Percentiles rank a stretch among this genome's conserved stretches.
Conservation (phyloP, 495 filamentous ascomycete species). For the Terfezia claveryi region DNA sequence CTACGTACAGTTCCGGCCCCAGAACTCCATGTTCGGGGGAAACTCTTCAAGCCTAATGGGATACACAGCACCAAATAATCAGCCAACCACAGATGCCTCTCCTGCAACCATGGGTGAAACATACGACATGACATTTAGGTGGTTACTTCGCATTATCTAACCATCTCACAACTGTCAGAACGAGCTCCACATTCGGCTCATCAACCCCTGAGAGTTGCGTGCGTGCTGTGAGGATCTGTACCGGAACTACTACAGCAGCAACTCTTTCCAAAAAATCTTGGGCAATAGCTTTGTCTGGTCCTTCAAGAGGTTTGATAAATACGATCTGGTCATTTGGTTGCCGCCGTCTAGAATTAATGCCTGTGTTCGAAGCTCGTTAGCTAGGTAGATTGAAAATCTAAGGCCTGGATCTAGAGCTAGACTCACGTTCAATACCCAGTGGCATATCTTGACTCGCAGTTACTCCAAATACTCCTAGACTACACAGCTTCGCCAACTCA, state of each 20-base stretch:
- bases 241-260: constrained; percentile 35
- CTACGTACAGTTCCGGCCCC: constrained; percentile 16
- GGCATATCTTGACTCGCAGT: constrained; percentile 28
- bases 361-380: constrained; percentile 2
- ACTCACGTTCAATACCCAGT: constrained; percentile 36
- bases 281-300: constrained; percentile 33
- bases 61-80: too few species aligned
- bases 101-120: background rate
- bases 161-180: background rate
- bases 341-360: constrained; percentile 38
- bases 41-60: constrained; percentile 41
- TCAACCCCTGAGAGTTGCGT: background rate
- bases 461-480: too few species aligned
- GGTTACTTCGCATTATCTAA: constrained; percentile 43
- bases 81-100: too few species aligned
- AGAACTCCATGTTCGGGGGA: constrained; percentile 48
- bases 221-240: background rate
- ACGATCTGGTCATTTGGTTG: constrained; percentile 47
- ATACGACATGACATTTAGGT: constrained; percentile 40
- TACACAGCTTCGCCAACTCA: too few species aligned
- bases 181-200: background rate
- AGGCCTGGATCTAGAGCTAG: background rate
- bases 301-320: constrained; percentile 54
- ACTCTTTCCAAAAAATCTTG: constrained; percentile 53
- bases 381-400: background rate